A percentile compares a stretch with the other conserved stretches of the same genome.
These are phyloP conservation scores for Ambrosiella beaveri DNA, from an alignment of 2,329 filamentous ascomycete species.

Conservation along the genomic window DNA sequence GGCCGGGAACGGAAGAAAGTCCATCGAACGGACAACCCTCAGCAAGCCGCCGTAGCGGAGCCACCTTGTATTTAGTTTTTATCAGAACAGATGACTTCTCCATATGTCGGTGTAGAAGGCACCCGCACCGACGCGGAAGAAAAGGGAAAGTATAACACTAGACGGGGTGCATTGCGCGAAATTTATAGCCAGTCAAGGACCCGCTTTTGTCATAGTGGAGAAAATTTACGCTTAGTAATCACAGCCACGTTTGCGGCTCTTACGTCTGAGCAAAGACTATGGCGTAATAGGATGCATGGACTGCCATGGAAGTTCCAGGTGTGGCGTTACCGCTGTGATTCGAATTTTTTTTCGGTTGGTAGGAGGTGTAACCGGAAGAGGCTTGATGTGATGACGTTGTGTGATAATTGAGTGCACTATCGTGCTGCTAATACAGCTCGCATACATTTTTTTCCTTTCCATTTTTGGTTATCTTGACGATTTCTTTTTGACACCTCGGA, in stretches of 20 bases:
- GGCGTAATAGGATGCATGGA: not conserved
- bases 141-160: constrained; percentile 17
- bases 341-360: constrained; percentile 13
- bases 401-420: not conserved
- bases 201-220: constrained; percentile 5
- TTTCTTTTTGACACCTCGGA: not conserved
- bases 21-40: constrained; percentile 32
- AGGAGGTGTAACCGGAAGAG: not conserved
- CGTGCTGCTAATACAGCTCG: not conserved
- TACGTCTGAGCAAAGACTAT: not conserved
- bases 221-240: constrained; percentile 4
- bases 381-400: not conserved
- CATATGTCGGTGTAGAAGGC: constrained; percentile 35
- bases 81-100: constrained; percentile 23
- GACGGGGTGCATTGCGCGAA: constrained; percentile 3
- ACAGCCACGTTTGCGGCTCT: not conserved
- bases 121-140: constrained; percentile 29
- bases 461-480: not conserved
- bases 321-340: constrained; percentile 7
- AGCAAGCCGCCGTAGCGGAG: constrained; percentile 38
- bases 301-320: not conserved
- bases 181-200: constrained; percentile 12
- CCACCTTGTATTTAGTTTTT: constrained; percentile 21
- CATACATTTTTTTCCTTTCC: not conserved
- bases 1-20: constrained; percentile 40